These are phyloP conservation scores for Ceratocystis colombiana DNA, from an alignment of 2,329 filamentous ascomycete genomes.

Conservation along the genomic window DNA sequence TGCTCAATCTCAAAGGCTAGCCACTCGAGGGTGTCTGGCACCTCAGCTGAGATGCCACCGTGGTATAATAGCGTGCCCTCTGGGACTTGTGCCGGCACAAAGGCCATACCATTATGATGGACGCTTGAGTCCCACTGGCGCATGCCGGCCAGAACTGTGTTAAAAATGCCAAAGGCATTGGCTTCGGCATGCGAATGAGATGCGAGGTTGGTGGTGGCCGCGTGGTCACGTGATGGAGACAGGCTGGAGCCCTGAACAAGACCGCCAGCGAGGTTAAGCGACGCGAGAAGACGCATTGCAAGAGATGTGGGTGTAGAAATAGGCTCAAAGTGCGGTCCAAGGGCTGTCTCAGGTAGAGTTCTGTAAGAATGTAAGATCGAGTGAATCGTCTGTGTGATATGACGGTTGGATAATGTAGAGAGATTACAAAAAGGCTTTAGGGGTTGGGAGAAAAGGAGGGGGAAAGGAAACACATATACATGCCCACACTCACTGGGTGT, in stretches of 20 bases:
- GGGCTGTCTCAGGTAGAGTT: neutral
- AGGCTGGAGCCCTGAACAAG: neutral
- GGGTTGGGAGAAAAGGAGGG: neutral
- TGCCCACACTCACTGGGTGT: neutral
- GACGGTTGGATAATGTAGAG: neutral
- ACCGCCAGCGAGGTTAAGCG: neutral
- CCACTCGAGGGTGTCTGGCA: constrained; percentile 53
- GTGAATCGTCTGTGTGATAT: neutral
- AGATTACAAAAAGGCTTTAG: neutral
- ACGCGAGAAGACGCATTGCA: constrained; percentile 17
- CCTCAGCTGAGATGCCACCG: constrained; percentile 40
- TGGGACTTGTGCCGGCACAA: constrained; percentile 57
- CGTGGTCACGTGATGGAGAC: neutral
- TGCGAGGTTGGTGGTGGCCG: neutral
- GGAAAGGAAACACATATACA: neutral
- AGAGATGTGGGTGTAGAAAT: neutral
- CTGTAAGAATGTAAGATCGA: neutral
- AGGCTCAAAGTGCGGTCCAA: neutral
- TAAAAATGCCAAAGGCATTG: constrained; percentile 60
- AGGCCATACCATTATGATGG: constrained; percentile 65
- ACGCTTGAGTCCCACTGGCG: constrained; percentile 64
- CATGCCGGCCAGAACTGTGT: constrained; percentile 60
- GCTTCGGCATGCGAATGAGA: constrained; percentile 34
- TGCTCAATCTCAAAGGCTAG: constrained; percentile 70
- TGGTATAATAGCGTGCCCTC: constrained; percentile 58